Evolutionary conservation across 139 green algal species (phyloP), one percentile per base, ranked within the genome.

Genomic region (Bryopsis sp.): DNA sequence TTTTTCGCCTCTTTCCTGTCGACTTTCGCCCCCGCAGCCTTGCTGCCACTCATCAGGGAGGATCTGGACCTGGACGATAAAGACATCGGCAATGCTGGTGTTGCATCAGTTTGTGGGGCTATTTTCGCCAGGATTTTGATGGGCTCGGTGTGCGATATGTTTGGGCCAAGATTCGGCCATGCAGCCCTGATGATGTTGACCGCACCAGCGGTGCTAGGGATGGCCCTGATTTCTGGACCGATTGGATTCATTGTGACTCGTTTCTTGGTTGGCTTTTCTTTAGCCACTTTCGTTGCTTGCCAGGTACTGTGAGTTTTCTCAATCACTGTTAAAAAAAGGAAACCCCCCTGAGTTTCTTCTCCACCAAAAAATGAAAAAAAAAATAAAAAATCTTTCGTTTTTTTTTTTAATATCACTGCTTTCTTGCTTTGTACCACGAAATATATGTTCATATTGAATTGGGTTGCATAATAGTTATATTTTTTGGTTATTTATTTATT

Each of bases 1-100:
- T 96, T 96, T 81, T 92, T 95, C 74, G 72, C 85, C 7, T 85
- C 86, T 19, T 97, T 97, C 81, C 64, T 95, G 7, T 92, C 90
- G 26, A 92, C 88, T 6, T 97, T 97, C 69, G 89, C 92, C 1
- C 84, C 87, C 0, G 86, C 88, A 2, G 82, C 89, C 8, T 74
- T 95, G 50, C 70, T 92, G 28, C 82, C 90, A 7, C 73, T 92
- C 47, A 92, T 96, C 48, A 81, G 89, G 19, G 79, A 96, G 39
- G 81, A 92, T 80, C 67, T 97, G 0, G 73, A 82, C 70, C 75
- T 96, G 1, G 88, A 31, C 8, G 58, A 65, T 26, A 39, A 39
- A 43, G 58, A 65, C 43, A 43, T 65, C 31, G 39, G 32, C 3
- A 7, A 65, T 65, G 75, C 85, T 48, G 81, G 80, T 39, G 84